These are phyloP conservation scores for Ceratocystis alfenasii DNA, from an alignment of 2,329 filamentous ascomycete genomes.

Conservation along the genomic window DNA sequence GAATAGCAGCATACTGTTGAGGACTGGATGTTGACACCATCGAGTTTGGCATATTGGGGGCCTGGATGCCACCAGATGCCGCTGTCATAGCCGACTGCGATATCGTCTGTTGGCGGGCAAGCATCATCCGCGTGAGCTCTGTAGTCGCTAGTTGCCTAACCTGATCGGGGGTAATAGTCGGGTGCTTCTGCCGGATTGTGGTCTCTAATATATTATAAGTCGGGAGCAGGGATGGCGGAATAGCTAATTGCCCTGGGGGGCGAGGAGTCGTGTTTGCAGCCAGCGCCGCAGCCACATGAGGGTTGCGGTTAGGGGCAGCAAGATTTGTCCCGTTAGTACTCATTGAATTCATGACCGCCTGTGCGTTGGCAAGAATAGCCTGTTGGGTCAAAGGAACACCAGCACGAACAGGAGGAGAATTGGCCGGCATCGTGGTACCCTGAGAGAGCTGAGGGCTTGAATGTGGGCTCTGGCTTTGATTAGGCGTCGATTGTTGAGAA, in stretches of 20 bases:
- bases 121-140: constrained; percentile 37
- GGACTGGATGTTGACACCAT: constrained; percentile 40
- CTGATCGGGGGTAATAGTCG: constrained; percentile 39
- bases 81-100: constrained; percentile 43
- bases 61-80: constrained; percentile 39
- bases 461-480: constrained; percentile 28
- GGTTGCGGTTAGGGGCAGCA: constrained; percentile 20
- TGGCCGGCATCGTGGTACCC: constrained; percentile 32
- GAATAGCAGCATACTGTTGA: constrained; percentile 48
- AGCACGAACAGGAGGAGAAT: constrained; percentile 22
- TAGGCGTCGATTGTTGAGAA: constrained; percentile 26
- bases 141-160: constrained; percentile 41
- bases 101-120: constrained; percentile 35
- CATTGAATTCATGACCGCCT: constrained; percentile 18
- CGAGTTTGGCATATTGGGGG: constrained; percentile 39
- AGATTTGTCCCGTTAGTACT: constrained; percentile 19
- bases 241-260: constrained; percentile 24
- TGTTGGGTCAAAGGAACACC: constrained; percentile 18
- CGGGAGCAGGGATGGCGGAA: constrained; percentile 17
- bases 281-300: constrained; percentile 6
- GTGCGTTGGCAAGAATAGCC: constrained; percentile 15
- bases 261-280: constrained; percentile 6
- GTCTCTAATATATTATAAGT: constrained; percentile 38
- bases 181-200: constrained; percentile 41
- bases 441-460: constrained; percentile 34